Percentiles rank a stretch among this genome's conserved stretches.
Evolutionary conservation across 1,284 basidiomycete genomes (phyloP).

Genomic region (Boletellus deceptivus): DNA sequence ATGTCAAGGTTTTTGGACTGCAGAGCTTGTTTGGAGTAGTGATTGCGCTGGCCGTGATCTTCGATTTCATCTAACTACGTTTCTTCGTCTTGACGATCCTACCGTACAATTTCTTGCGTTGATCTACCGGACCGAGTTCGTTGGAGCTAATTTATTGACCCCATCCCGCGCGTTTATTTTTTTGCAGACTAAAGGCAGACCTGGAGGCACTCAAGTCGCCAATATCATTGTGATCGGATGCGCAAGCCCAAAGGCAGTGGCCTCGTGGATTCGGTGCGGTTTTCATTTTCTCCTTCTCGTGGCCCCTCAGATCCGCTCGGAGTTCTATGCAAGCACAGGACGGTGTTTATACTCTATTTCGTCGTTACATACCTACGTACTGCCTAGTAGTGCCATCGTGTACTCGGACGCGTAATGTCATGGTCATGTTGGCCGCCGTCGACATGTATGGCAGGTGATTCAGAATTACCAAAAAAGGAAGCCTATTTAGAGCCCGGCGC

Average conservation of each 20-base stretch:
- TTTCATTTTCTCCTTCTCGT: constrained; percentile 23
- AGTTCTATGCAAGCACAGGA: constrained; percentile 4
- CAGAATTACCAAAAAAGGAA: constrained; percentile 8
- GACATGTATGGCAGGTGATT: constrained; percentile 4
- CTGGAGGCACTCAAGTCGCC: constrained; percentile 43
- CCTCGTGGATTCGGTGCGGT: constrained; percentile 36
- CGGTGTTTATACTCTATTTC: constrained; percentile 29
- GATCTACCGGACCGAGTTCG: constrained; percentile 9
- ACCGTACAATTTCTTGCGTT: constrained; percentile 23
- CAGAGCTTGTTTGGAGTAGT: constrained; percentile 56
- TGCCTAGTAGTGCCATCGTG: constrained; percentile 12
- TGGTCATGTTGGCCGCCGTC: too few relatives aligned
- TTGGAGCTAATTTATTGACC: constrained; percentile 39
- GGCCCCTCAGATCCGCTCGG: constrained; percentile 20
- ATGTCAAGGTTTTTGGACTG: constrained; percentile 59
- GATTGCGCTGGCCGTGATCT: constrained; percentile 55
- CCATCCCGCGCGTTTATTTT: constrained; percentile 19
- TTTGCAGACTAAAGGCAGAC: constrained; percentile 64
- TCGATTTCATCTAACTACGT: constrained; percentile 45
- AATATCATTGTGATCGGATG: constrained; percentile 17
- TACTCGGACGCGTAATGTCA: constrained; percentile 24
- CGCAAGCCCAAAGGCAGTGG: constrained; percentile 6
- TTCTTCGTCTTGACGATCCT: constrained; percentile 17
- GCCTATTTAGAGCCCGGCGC: constrained; percentile 14
- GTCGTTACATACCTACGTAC: constrained; percentile 25